Base-by-base conservation (phyloP, 208 protist species). In the Crithidia expoeki region DNA sequence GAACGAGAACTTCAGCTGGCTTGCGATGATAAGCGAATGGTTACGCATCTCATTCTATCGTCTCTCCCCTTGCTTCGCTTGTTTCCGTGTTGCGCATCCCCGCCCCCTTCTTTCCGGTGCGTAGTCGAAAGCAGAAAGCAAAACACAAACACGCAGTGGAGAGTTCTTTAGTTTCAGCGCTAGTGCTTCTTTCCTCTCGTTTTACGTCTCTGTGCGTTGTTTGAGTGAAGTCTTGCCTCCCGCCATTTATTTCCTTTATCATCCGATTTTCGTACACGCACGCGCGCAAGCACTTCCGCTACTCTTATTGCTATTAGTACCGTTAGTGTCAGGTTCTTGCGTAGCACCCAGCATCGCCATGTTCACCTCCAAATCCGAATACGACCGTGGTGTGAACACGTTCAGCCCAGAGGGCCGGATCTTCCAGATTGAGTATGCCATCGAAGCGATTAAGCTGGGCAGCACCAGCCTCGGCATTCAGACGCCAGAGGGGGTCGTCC, bases 381-480 rank as follows among this genome's bases (percentile, higher is more conserved):
- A 99, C 66, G 98, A 99, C 77, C 86, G 98, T 33, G 98, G 98
- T 65, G 98, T 99, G 6, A 99, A 99, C 85, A 99, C 99, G 44
- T 99, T 99, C 84, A 99, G 96, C 33, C 99, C 99, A 17, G 98
- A 99, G 77, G 99, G 99, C 28, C 93, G 99, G 42, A 93, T 99
- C 34, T 99, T 99, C 86, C 99, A 96, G 80, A 96, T 97, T 66
- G 90, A 97, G 76, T 97, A 98, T 52, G 94, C 95, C 44, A 93
- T 96, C 42, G 86, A 96, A 68, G 94, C 95, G 2, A 95, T 96
- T 61, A 95, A 97, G 86, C 87, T 99, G 6, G 98, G 98, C 47
- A 98, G 98, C 51, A 99, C 99, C 57, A 98, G 98, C 66, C 89
- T 99, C 30, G 99, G 98, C 47, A 98, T 99, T 67, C 90, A 98